phyloP scores from a whole-genome alignment of 2,329 filamentous ascomycete genomes.

The Claviceps quebecensis region DNA sequence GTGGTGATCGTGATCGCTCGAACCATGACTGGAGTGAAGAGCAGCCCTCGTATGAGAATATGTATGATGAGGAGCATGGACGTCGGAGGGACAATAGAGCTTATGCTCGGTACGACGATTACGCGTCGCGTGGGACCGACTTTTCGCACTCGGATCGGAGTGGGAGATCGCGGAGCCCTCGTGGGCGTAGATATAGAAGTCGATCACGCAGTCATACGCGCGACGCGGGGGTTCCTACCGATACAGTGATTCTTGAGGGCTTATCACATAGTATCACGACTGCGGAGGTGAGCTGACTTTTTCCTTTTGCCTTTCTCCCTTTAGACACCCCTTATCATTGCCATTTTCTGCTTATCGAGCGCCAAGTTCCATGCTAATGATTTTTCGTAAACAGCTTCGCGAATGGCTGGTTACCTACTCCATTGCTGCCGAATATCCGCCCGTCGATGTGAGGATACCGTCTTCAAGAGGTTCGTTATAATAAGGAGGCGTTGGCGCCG shows the following conservation, averaged over 20 bases:
- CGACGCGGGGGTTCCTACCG: slow-evolving; percentile 28
- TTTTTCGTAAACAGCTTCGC: slow-evolving; percentile 18
- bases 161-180: slow-evolving; percentile 15
- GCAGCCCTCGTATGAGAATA: slow-evolving; percentile 18
- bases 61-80: slow-evolving; percentile 22
- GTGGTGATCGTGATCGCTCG: slow-evolving; percentile 10
- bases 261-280: slow-evolving; percentile 33
- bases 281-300: slow-evolving; percentile 27
- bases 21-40: slow-evolving; percentile 17
- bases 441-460: slow-evolving; percentile 26
- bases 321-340: neutral
- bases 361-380: neutral
- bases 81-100: slow-evolving; percentile 12
- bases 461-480: slow-evolving; percentile 18
- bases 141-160: slow-evolving; percentile 1
- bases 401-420: slow-evolving; percentile 21
- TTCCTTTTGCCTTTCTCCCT: neutral
- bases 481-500: too few species aligned
- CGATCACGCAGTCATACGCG: slow-evolving; percentile 21
- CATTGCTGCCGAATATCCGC: slow-evolving; percentile 20
- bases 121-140: slow-evolving; percentile 8
- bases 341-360: neutral
- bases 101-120: slow-evolving; percentile 11
- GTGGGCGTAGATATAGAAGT: slow-evolving; percentile 15
- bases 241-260: slow-evolving; percentile 42